phyloP scores from a whole-genome alignment of 2,329 filamentous ascomycete species.

The Cladophialophora carrionii region DNA sequence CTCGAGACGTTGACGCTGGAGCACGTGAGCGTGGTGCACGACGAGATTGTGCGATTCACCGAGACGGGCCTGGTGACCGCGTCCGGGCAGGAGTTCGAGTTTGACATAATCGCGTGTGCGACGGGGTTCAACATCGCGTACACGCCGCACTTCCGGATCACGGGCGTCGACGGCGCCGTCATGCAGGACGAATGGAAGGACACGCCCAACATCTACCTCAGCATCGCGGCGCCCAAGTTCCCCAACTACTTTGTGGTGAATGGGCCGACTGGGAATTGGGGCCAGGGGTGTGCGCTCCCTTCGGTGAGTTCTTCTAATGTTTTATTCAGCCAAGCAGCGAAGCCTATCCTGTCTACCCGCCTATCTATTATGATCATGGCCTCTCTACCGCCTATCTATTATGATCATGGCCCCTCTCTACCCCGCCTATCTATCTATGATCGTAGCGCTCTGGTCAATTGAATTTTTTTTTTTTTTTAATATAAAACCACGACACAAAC shows the following conservation, averaged over 20 bases:
- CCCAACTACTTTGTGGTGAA: constrained; percentile 47
- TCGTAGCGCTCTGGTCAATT: too few relatives aligned
- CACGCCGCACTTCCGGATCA: constrained; percentile 43
- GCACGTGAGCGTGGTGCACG: constrained; percentile 45
- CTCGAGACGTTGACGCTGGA: constrained; percentile 42
- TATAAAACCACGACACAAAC: not conserved
- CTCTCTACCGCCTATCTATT: too few relatives aligned
- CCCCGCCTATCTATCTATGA: too few relatives aligned
- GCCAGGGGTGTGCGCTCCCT: constrained; percentile 40
- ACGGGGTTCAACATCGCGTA: constrained; percentile 46
- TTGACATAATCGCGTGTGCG: constrained; percentile 46
- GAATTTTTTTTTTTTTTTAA: too few relatives aligned
- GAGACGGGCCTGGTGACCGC: constrained; percentile 47
- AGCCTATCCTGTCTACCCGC: too few relatives aligned
- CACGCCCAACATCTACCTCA: constrained; percentile 52
- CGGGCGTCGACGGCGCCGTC: constrained; percentile 38
- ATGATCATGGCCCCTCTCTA: not conserved
- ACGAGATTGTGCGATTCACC: constrained; percentile 35
- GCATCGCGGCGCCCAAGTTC: constrained; percentile 51
- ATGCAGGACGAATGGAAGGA: constrained; percentile 47
- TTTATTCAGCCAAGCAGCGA: too few relatives aligned
- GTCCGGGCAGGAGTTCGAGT: constrained; percentile 43
- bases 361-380: too few relatives aligned
- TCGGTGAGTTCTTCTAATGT: too few relatives aligned
- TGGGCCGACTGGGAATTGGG: constrained; percentile 40